Conservation (phyloP, 2,329 filamentous ascomycete species). For the Ophiostoma angusticollis region DNA sequence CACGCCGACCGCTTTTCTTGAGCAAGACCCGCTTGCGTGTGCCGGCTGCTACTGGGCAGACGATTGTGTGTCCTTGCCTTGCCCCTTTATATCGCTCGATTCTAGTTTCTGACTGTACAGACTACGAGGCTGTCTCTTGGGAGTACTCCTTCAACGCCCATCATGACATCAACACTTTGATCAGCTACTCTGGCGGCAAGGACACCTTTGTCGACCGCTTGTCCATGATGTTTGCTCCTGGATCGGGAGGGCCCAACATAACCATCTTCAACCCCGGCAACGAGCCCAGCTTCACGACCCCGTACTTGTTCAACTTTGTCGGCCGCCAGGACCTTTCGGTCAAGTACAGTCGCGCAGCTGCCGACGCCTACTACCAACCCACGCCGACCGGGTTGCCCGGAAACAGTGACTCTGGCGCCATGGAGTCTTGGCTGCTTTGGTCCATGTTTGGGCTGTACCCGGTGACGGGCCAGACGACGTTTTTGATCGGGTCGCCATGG, state of each 20-base stretch:
- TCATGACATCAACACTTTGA: slow-evolving; percentile 47
- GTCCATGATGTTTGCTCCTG: slow-evolving; percentile 45
- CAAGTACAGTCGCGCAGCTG: slow-evolving; percentile 42
- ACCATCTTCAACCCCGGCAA: slow-evolving; percentile 39
- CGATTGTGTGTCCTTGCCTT: slow-evolving; percentile 1
- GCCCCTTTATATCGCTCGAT: background rate
- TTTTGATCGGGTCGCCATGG: slow-evolving; percentile 53
- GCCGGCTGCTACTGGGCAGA: slow-evolving; percentile 56
- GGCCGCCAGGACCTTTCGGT: slow-evolving; percentile 50
- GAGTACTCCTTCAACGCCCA: slow-evolving; percentile 58
- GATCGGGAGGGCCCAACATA: slow-evolving; percentile 30
- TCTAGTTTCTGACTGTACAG: slow-evolving; percentile 6
- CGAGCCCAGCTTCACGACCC: slow-evolving; percentile 53
- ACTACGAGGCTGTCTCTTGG: slow-evolving; percentile 49
- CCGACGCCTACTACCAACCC: slow-evolving; percentile 45
- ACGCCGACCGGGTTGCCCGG: slow-evolving; percentile 48
- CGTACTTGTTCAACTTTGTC: slow-evolving; percentile 57
- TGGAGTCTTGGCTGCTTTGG: slow-evolving; percentile 60
- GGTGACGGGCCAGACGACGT: slow-evolving; percentile 54
- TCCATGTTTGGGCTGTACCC: slow-evolving; percentile 57
- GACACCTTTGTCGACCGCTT: slow-evolving; percentile 43
- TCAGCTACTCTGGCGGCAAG: slow-evolving; percentile 34
- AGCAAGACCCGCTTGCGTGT: slow-evolving; percentile 40
- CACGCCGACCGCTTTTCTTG: slow-evolving; percentile 26
- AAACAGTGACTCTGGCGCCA: slow-evolving; percentile 59